Base-by-base conservation (phyloP, 2,329 filamentous ascomycete genomes). In the Pseudogymnoascus sp. region DNA sequence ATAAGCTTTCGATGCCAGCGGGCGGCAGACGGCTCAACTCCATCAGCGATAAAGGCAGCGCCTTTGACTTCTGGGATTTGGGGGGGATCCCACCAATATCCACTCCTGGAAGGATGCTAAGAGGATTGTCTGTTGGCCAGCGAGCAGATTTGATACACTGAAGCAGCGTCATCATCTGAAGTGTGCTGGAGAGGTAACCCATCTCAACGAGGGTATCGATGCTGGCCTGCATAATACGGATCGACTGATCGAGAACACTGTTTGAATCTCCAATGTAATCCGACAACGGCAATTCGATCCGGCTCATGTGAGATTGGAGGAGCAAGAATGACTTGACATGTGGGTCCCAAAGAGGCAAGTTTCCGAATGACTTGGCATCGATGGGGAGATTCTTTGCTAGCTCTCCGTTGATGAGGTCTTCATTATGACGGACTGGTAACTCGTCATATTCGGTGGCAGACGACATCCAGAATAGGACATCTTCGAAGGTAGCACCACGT, bases 211-310 rank as follows among this genome's bases (percentile, higher is more conserved):
- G 83, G 8, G 97, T 89, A 73, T 99, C 96, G 70, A 99, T 93
- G 5, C 88, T 90, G 1, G 95, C 96, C 75, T 99, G 95, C 36
- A 97, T 87, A 74, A 99, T 95, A 84, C 95, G 95, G 65, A 99
- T 95, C 5, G 91, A 90, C 74, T 99, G 95, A 74, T 99, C 95
- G 1, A 99, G 82, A 2, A 99, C 95, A 62, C 84, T 87, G 10
- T 84, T 88, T 76, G 96, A 90, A 75, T 99, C 95, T 70, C 95
- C 95, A 2, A 99, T 92, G 73, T 99, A 99, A 81, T 99, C 95
- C 0, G 90, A 88, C 64, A 99, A 97, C 3, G 96, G 96, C 3
- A 99, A 85, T 63, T 93, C 87, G 68, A 97, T 88, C 64, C 93
- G 89, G 18, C 90, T 91, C 85, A 99, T 96, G 76, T 97, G 92